These are phyloP conservation scores for Mucor indicus DNA, from an alignment of 371 early-diverging fungal species.

Conservation along the genomic window DNA sequence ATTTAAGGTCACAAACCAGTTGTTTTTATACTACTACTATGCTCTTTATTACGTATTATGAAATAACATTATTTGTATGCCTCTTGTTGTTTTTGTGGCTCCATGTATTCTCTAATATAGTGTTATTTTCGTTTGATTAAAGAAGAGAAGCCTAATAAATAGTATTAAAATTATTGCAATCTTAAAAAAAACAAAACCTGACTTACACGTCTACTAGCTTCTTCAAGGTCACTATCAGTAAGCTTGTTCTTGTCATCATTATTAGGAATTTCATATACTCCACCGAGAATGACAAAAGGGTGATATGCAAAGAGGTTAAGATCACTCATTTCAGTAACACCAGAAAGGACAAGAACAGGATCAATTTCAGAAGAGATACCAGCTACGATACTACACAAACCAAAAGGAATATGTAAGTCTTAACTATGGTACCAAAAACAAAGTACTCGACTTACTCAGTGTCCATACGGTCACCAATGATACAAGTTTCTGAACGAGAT, in stretches of 20 bases:
- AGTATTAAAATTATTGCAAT: not conserved
- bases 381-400: slow-evolving; percentile 31
- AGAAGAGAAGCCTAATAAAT: not conserved
- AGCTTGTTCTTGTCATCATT: slow-evolving; percentile 29
- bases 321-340: slow-evolving; percentile 54
- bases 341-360: slow-evolving; percentile 60
- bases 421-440: not conserved
- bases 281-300: slow-evolving; percentile 58
- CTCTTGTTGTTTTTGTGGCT: too few relatives aligned
- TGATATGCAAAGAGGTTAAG: slow-evolving; percentile 54
- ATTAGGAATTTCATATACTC: slow-evolving; percentile 56
- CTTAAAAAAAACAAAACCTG: too few relatives aligned
- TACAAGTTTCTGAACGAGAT: slow-evolving; percentile 56
- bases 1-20: too few relatives aligned
- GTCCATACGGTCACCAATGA: slow-evolving; percentile 72
- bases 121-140: too few relatives aligned
- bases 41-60: too few relatives aligned
- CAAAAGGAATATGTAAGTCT: not conserved
- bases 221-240: slow-evolving; percentile 34
- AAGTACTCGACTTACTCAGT: slow-evolving; percentile 41
- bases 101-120: too few relatives aligned
- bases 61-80: too few relatives aligned
- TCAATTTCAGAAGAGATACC: slow-evolving; percentile 60
- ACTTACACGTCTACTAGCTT: slow-evolving; percentile 39
- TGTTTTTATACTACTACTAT: too few relatives aligned